Percentiles rank a stretch among this genome's conserved stretches.
Conservation (phyloP, 495 filamentous ascomycete genomes). For the Xylaria palmicola region DNA sequence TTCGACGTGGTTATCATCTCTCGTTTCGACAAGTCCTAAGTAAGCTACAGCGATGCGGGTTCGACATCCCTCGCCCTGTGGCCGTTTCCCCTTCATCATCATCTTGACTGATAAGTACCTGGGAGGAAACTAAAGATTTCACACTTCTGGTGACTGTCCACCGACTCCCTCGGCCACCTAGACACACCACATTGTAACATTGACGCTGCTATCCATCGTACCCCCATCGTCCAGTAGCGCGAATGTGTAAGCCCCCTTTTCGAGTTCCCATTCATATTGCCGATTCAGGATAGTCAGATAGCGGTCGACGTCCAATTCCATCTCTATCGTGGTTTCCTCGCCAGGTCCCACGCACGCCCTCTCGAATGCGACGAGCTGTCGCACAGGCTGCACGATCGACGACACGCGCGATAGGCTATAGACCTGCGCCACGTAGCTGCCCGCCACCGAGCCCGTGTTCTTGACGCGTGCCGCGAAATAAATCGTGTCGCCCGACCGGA, state of each 20-base stretch:
- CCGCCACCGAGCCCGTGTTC: constrained; percentile 33
- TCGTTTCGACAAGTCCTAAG: too few species aligned
- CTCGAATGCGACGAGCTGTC: constrained; percentile 41
- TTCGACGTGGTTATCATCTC: too few species aligned
- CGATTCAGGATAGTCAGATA: constrained; percentile 42
- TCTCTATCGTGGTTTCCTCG: constrained; percentile 21
- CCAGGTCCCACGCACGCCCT: constrained; percentile 35
- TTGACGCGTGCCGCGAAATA: constrained; percentile 32
- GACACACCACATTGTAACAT: constrained; percentile 37
- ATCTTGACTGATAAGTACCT: too few species aligned
- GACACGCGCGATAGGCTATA: constrained; percentile 39
- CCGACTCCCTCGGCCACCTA: too few species aligned
- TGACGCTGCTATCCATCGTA: constrained; percentile 25
- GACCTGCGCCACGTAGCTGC: constrained; percentile 41
- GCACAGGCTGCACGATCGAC: constrained; percentile 40
- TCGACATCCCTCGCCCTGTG: too few species aligned
- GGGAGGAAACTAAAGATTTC: too few species aligned
- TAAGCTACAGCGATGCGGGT: too few species aligned
- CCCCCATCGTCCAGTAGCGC: constrained; percentile 40
- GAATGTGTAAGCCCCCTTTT: constrained; percentile 43
- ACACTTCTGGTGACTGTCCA: too few species aligned
- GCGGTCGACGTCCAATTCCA: constrained; percentile 36
- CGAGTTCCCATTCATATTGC: constrained; percentile 39
- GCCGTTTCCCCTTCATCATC: too few species aligned
- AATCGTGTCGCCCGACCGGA: constrained; percentile 29